A percentile compares a stretch with the other conserved stretches of the same genome.
These are phyloP conservation scores for Xanthoconium separans DNA, from an alignment of 1,284 basidiomycete genomes.

Conservation along the genomic window DNA sequence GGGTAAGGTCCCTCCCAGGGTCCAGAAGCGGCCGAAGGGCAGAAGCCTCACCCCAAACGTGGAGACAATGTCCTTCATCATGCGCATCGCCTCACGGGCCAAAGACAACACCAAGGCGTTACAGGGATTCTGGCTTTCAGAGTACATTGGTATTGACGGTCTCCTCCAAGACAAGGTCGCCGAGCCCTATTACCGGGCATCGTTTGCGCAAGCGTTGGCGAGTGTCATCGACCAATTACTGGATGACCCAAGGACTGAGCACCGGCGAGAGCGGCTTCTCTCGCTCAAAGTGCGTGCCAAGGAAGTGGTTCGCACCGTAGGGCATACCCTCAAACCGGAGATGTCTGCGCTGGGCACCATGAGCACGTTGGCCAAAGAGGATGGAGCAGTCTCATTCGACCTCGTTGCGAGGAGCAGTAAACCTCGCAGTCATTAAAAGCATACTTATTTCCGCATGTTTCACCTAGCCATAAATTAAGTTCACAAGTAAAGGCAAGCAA, in stretches of 20 bases:
- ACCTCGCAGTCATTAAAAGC: conserved; percentile 20
- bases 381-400: conserved; percentile 25
- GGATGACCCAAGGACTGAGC: conserved; percentile 18
- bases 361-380: conserved; percentile 19
- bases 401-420: conserved; percentile 28
- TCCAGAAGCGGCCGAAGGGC: conserved; percentile 41
- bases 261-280: conserved; percentile 19
- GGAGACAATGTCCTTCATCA: conserved; percentile 50
- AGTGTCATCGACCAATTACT: conserved; percentile 13
- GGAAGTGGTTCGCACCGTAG: conserved; percentile 13
- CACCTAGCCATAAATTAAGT: conserved; percentile 10
- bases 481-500: conserved; percentile 6
- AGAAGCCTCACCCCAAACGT: conserved; percentile 45
- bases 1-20: conserved; percentile 30
- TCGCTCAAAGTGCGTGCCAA: conserved; percentile 22
- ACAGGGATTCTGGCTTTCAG: conserved; percentile 58
- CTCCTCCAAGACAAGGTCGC: conserved; percentile 19
- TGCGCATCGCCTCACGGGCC: conserved; percentile 52
- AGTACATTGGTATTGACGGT: conserved; percentile 40
- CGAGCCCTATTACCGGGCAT: conserved; percentile 28
- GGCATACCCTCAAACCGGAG: conserved; percentile 10
- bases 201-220: conserved; percentile 26
- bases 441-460: conserved; percentile 3
- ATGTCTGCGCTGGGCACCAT: conserved; percentile 18
- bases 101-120: conserved; percentile 48